phyloP scores from a whole-genome alignment of 805 yeast genomes.

The Starmera quercuum region DNA sequence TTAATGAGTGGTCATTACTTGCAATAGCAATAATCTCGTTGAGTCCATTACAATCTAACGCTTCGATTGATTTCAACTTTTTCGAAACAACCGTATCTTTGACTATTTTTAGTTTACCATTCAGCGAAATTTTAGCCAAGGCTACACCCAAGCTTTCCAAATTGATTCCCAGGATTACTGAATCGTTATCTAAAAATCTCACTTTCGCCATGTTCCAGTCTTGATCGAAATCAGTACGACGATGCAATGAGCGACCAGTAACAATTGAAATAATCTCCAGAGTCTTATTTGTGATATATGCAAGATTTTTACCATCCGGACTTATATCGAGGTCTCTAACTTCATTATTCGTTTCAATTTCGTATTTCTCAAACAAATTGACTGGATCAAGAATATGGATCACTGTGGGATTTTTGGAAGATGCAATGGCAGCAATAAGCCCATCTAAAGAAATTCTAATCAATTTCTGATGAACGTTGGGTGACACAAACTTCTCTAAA shows the following conservation, averaged over 20 bases:
- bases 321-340: conserved; percentile 63
- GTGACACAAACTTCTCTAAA: conserved; percentile 36
- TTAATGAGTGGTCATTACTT: conserved; percentile 52
- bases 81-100: conserved; percentile 12
- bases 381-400: conserved; percentile 57
- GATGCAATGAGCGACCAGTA: conserved; percentile 28
- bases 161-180: conserved; percentile 9
- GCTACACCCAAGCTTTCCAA: conserved; percentile 10
- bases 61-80: conserved; percentile 30
- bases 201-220: conserved; percentile 25
- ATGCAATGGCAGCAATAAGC: conserved; percentile 59
- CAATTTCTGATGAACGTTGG: conserved; percentile 52
- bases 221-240: conserved; percentile 26
- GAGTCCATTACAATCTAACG: conserved; percentile 36
- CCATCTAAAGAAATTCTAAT: conserved; percentile 54
- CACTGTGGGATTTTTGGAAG: conserved; percentile 60
- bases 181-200: conserved; percentile 22
- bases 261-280: conserved; percentile 37
- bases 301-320: conserved; percentile 61
- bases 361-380: conserved; percentile 47
- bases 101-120: conserved; percentile 10
- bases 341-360: conserved; percentile 48
- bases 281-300: conserved; percentile 52
- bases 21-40: conserved; percentile 35
- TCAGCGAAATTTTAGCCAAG: conserved; percentile 10